Evolutionary conservation across 768 basidiomycete species (phyloP).

Genomic region (Termitomyces sp.): DNA sequence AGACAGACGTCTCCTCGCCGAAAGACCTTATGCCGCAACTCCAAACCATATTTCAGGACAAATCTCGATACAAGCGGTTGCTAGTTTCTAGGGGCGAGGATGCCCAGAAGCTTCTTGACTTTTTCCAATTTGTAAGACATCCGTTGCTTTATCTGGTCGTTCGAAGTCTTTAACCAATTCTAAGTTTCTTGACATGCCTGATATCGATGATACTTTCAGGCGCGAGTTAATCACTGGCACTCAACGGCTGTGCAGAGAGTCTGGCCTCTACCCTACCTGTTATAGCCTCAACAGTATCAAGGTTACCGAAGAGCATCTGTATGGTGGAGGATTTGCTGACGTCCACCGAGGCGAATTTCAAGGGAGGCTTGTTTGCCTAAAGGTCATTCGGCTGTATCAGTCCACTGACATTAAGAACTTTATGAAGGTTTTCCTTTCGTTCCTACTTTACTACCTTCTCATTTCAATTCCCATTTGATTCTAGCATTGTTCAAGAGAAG

Average conservation of each 20-base stretch:
- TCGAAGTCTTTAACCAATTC: background rate
- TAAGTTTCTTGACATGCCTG: background rate
- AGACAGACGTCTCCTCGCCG: background rate
- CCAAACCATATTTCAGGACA: background rate
- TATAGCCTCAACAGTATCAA: background rate
- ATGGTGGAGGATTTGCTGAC: background rate
- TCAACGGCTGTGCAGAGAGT: background rate
- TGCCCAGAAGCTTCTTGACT: conserved; percentile 5
- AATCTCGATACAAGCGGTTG: background rate
- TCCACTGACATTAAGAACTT: background rate
- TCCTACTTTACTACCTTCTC: background rate
- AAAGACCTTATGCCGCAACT: background rate
- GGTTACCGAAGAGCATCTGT: background rate
- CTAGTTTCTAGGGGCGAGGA: background rate
- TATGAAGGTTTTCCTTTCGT: background rate
- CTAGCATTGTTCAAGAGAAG: background rate
- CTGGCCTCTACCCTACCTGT: background rate
- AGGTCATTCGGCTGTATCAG: background rate
- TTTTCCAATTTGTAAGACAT: background rate
- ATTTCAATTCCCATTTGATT: no score
- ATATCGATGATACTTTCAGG: background rate
- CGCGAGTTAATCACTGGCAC: background rate
- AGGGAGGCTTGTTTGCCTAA: background rate
- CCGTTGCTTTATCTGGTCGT: background rate
- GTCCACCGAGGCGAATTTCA: background rate